phyloP scores from a whole-genome alignment of 208 protist genomes.

The Leishmania guyanensis region DNA sequence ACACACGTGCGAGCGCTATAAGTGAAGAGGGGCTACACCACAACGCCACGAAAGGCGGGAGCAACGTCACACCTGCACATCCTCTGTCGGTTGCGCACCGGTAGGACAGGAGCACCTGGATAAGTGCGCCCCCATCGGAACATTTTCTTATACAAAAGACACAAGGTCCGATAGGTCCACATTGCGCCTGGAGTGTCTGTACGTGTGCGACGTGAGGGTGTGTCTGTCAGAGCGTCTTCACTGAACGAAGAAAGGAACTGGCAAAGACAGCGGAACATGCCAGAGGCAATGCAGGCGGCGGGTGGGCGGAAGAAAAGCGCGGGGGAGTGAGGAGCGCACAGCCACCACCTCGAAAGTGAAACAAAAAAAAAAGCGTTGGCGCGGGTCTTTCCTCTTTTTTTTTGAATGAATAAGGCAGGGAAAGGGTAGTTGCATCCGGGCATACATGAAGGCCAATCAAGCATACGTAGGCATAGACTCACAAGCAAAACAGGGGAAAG shows the following conservation, averaged over 20 bases:
- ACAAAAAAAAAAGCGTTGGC: neutral
- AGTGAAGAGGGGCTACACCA: neutral
- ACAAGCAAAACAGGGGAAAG: neutral
- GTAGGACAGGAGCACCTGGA: too few species aligned
- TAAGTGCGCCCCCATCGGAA: too few species aligned
- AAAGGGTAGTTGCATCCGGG: neutral
- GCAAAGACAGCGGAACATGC: neutral
- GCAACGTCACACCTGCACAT: neutral
- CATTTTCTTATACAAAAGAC: too few species aligned
- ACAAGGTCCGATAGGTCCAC: too few species aligned
- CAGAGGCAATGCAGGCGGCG: neutral
- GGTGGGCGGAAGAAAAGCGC: too few species aligned
- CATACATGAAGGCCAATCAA: neutral
- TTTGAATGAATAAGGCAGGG: neutral
- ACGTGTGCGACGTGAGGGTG: too few species aligned
- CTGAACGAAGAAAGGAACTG: neutral
- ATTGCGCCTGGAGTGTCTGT: too few species aligned
- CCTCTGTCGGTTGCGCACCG: neutral
- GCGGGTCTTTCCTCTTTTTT: neutral
- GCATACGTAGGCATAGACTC: neutral
- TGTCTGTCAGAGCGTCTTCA: neutral
- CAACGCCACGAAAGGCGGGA: neutral
- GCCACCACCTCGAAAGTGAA: neutral
- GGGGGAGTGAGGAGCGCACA: too few species aligned
- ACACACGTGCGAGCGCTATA: neutral